Evolutionary conservation across 306 rosid species (phyloP), one percentile per base, ranked within the genome.

Genomic region (Mimosa bimucronata): DNA sequence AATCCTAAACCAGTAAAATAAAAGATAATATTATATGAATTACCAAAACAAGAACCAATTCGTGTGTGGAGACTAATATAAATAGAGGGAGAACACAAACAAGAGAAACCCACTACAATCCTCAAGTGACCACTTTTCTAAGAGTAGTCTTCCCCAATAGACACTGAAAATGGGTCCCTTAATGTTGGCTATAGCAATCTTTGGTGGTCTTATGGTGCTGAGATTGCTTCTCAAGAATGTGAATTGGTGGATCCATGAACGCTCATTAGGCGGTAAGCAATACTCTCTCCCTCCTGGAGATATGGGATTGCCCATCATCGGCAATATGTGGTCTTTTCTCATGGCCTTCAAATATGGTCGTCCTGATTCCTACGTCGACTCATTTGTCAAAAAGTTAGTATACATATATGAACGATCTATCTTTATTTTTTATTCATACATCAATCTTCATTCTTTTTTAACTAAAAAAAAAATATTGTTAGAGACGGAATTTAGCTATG

Each of bases 301-400:
- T 74, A 48, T 94, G 82, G 98, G 98, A 0, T 89, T 84, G 91
- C 98, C 97, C 38, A 73, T 90, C 82, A 77, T 91, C 14, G 98
- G 98, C 16, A 94, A 94, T 61, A 94, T 94, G 98, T 94, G 95
- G 98, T 79, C 92, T 72, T 94, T 94, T 78, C 98, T 94, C 30
- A 11, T 55, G 45, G 97, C 97, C 42, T 94, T 89, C 94, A 94
- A 90, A 83, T 82, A 90, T 18, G 26, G 62, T 55, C 62, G 86
- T 3, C 98, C 98, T 38, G 97, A 91, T n/a, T 55, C 98, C 34
- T 94, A 90, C 86, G 70, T 94, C 64, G 31, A 81, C 37, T 79
- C 91, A 41, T 66, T 60, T 0, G 34, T 60, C 34, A 25, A 28
- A 12, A 60, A 12, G 66, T 60, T 4, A 55, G 62, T 55, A 21